Evolutionary conservation across 139 green algal species (phyloP).

Genomic region (Bryopsis sp.): DNA sequence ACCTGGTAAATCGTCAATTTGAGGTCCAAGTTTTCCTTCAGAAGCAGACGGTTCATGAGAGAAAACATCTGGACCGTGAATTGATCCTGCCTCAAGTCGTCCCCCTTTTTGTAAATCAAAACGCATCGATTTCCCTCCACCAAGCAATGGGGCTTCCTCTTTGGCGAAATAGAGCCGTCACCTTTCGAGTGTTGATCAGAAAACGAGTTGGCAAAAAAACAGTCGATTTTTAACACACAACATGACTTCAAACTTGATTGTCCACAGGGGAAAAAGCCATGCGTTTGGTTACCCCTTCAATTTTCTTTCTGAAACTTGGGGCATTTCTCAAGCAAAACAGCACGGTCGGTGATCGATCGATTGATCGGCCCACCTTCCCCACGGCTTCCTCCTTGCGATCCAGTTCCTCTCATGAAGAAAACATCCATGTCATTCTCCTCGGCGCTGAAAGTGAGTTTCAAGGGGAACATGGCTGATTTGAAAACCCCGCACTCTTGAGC

Average conservation of each 20-base stretch:
- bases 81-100: slow-evolving; percentile 94
- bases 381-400: slow-evolving; percentile 1
- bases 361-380: too few relatives aligned
- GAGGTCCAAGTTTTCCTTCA: slow-evolving; percentile 89
- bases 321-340: too few relatives aligned
- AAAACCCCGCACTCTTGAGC: slow-evolving; percentile 78
- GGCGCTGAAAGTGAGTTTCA: slow-evolving; percentile 62
- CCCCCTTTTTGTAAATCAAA: slow-evolving; percentile 96
- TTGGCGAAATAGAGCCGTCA: too few relatives aligned
- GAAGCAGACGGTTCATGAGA: slow-evolving; percentile 94
- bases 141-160: slow-evolving; percentile 12
- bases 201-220: too few relatives aligned
- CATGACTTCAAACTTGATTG: too few relatives aligned
- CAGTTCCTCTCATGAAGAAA: slow-evolving; percentile 22
- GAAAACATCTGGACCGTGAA: slow-evolving; percentile 74
- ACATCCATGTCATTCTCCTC: slow-evolving; percentile 23
- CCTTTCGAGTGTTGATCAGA: too few relatives aligned
- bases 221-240: too few relatives aligned
- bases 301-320: too few relatives aligned
- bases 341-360: too few relatives aligned
- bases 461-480: slow-evolving; percentile 76
- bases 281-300: too few relatives aligned
- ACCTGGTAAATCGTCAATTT: slow-evolving; percentile 83
- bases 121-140: slow-evolving; percentile 30
- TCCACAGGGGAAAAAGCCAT: too few relatives aligned